phyloP scores from a whole-genome alignment of 371 early-diverging fungal species.

The Phascolomyces articulosus region DNA sequence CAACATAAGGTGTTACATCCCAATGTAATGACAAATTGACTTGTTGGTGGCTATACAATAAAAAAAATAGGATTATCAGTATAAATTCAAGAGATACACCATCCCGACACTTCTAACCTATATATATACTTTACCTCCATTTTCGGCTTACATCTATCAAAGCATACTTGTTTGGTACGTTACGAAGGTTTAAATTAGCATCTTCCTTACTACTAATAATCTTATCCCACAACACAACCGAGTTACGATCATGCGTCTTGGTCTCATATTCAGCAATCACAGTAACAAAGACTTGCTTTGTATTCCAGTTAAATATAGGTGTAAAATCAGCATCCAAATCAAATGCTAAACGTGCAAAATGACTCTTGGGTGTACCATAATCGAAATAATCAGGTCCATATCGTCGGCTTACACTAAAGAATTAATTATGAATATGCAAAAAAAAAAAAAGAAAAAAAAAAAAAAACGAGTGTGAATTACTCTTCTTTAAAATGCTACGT shows the following conservation, averaged over 20 bases:
- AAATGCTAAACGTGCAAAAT: slow-evolving; percentile 72
- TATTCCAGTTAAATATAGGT: slow-evolving; percentile 94
- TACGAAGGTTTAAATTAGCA: slow-evolving; percentile 62
- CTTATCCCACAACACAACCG: slow-evolving; percentile 92
- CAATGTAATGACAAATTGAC: slow-evolving; percentile 85
- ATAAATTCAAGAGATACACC: not conserved
- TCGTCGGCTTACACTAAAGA: slow-evolving; percentile 52
- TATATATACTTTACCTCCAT: slow-evolving; percentile 58
- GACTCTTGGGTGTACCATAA: slow-evolving; percentile 61
- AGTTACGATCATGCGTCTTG: slow-evolving; percentile 65
- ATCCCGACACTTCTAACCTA: not conserved
- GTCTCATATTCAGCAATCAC: slow-evolving; percentile 86
- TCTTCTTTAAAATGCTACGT: no score
- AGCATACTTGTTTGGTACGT: slow-evolving; percentile 75
- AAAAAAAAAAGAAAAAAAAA: not conserved
- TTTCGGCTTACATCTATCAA: slow-evolving; percentile 68
- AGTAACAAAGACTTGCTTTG: slow-evolving; percentile 92
- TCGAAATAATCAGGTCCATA: slow-evolving; percentile 70
- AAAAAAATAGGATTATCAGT: no score
- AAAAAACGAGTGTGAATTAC: no score
- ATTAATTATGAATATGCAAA: not conserved
- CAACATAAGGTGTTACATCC: slow-evolving; percentile 90
- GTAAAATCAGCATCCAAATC: slow-evolving; percentile 85
- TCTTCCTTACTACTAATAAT: slow-evolving; percentile 77
- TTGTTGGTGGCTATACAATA: slow-evolving; percentile 32